phyloP scores from a whole-genome alignment of 345 rosid genomes.

The Combretum micranthum region DNA sequence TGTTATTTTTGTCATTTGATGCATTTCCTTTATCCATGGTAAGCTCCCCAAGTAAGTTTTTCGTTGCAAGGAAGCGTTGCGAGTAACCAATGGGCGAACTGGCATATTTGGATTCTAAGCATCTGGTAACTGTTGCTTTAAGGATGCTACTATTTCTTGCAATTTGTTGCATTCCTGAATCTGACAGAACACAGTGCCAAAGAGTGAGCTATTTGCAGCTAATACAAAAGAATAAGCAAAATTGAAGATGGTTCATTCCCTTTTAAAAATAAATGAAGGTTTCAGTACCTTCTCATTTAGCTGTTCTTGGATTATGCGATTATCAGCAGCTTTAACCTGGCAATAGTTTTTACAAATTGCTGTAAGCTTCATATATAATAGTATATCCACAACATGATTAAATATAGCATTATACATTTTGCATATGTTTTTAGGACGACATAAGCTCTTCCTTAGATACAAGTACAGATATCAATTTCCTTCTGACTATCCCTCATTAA shows the following conservation, averaged over 20 bases:
- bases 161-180: constrained; percentile 61
- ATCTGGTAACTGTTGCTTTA: constrained; percentile 70
- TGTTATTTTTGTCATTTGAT: constrained; percentile 24
- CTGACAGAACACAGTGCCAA: constrained; percentile 28
- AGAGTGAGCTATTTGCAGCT: too few species aligned
- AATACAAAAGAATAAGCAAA: too few species aligned
- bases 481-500: too few species aligned
- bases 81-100: constrained; percentile 32
- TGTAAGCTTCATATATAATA: neutral
- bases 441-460: too few species aligned
- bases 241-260: too few species aligned
- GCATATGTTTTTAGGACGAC: too few species aligned
- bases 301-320: constrained; percentile 83
- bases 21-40: constrained; percentile 24
- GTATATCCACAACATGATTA: neutral
- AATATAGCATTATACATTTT: too few species aligned
- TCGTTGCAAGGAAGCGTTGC: constrained; percentile 28
- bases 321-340: constrained; percentile 93
- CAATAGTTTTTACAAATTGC: neutral
- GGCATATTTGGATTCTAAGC: constrained; percentile 37
- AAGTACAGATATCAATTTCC: too few species aligned
- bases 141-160: constrained; percentile 54
- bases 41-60: constrained; percentile 22
- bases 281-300: constrained; percentile 68
- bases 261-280: neutral